Evolutionary conservation across 352 stramenopile species (phyloP).

Genomic region (Phytophthora cactorum): DNA sequence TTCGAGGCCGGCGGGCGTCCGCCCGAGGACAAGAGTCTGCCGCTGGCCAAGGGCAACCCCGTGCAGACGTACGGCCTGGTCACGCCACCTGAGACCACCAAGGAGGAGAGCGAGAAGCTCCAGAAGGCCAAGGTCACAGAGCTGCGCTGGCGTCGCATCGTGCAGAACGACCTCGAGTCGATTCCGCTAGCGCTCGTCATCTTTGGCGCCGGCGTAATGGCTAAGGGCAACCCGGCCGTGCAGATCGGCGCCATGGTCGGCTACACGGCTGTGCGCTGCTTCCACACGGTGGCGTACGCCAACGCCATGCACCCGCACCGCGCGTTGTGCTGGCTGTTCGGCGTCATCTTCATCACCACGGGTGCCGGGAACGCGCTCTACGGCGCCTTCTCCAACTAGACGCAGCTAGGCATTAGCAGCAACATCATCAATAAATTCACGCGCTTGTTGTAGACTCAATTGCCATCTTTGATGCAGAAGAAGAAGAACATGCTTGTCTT

Average conservation of each 20-base stretch:
- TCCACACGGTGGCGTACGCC: slow-evolving; percentile 58
- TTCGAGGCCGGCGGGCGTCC: slow-evolving; percentile 51
- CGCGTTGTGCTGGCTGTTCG: slow-evolving; percentile 45
- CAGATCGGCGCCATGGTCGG: slow-evolving; percentile 41
- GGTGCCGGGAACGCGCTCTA: slow-evolving; percentile 42
- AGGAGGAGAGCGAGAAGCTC: slow-evolving; percentile 38
- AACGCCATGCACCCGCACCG: slow-evolving; percentile 56
- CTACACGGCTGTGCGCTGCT: slow-evolving; percentile 51
- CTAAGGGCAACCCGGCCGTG: slow-evolving; percentile 34
- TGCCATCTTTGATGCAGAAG: too few relatives aligned
- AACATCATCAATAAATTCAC: slow-evolving; percentile 13
- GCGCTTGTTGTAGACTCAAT: not conserved
- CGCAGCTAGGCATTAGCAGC: slow-evolving; percentile 9
- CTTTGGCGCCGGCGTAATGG: slow-evolving; percentile 48
- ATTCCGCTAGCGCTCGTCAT: slow-evolving; percentile 60
- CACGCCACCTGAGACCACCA: slow-evolving; percentile 22
- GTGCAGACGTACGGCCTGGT: slow-evolving; percentile 50
- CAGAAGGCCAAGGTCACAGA: slow-evolving; percentile 41
- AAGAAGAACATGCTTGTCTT: too few relatives aligned
- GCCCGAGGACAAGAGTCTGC: slow-evolving; percentile 57
- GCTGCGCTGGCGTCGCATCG: slow-evolving; percentile 57
- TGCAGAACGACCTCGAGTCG: slow-evolving; percentile 69
- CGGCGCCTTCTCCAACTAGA: slow-evolving; percentile 36
- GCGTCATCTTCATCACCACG: slow-evolving; percentile 44
- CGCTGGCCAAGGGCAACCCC: slow-evolving; percentile 44